Evolutionary conservation across 2,329 filamentous ascomycete genomes (phyloP), one percentile per base, ranked within the genome.

Genomic region (Endoconidiophora polonica): DNA sequence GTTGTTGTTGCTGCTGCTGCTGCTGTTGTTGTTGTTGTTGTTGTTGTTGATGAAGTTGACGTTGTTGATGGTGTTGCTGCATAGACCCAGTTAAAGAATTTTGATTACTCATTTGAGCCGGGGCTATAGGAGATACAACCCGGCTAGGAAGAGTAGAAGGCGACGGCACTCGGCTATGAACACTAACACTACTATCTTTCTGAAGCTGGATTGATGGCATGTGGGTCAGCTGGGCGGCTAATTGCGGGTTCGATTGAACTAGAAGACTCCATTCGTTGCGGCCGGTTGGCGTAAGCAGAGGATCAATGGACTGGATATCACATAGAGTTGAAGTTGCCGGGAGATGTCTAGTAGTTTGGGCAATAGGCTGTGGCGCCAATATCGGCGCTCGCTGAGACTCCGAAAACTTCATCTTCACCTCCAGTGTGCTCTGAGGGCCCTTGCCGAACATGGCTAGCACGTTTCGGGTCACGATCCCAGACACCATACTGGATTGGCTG

Each of bases 391-490:
- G 42, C 18, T 43, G 26, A 37, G 24, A 81, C 14, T 82, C 81
- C 2, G 87, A 82, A 51, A 98, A 71, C 60, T 86, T 87, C 54
- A 98, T 71, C 63, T 83, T 94, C 56, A 98, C 90, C 66, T 98
- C 91, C 53, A 98, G 68, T 0, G 85, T 96, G 65, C 96, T 88
- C 57, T 81, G 83, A 53, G 81, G 74, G 29, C 85, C 86, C 58
- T 83, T 86, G 38, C 79, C 80, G 61, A 96, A 94, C 22, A 95
- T 70, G 7, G 83, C 85, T 43, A 94, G 70, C 42, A 87, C 67
- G 61, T 94, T 95, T 61, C 83, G 86, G 59, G 84, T 86, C 49
- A 98, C 85, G 33, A 87, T 82, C 51, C 91, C 91, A 5, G 90
- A 95, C 55, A 98, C 81, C 65, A 87, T 71, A 60, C 81, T 78